Evolutionary conservation across 768 basidiomycete species (phyloP).

Genomic region (Phanerochaete carnosa): DNA sequence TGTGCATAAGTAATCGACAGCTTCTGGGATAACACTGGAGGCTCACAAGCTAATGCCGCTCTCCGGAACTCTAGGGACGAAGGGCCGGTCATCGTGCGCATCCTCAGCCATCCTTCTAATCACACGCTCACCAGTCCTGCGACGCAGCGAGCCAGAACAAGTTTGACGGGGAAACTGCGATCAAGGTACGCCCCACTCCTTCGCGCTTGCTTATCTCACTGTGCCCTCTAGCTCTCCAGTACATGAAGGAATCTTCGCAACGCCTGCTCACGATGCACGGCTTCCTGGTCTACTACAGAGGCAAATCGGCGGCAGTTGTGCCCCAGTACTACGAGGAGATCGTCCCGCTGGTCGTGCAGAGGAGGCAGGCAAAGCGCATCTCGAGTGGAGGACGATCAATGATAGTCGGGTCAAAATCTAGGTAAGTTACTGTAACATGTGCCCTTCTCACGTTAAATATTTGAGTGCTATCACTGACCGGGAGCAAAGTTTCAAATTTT

Average conservation of each 20-base stretch:
- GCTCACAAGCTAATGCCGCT: neutral
- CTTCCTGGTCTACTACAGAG: neutral
- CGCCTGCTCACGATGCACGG: neutral
- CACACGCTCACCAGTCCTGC: neutral
- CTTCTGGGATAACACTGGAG: slow-evolving; percentile 12
- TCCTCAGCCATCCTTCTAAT: neutral
- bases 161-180: neutral
- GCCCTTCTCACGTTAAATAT: too few species aligned
- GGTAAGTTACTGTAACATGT: too few species aligned
- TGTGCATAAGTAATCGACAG: neutral
- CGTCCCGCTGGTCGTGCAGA: neutral
- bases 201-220: neutral
- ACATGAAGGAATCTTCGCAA: slow-evolving; percentile 4
- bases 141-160: neutral
- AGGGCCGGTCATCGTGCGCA: slow-evolving; percentile 2
- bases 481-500: too few species aligned
- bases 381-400: too few species aligned
- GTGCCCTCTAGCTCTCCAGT: neutral
- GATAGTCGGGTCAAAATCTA: too few species aligned
- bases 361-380: too few species aligned
- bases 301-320: neutral
- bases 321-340: neutral
- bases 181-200: neutral
- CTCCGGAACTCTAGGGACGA: neutral
- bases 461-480: too few species aligned